phyloP scores from a whole-genome alignment of 139 green algal genomes.

The Coelastrella sp. region DNA sequence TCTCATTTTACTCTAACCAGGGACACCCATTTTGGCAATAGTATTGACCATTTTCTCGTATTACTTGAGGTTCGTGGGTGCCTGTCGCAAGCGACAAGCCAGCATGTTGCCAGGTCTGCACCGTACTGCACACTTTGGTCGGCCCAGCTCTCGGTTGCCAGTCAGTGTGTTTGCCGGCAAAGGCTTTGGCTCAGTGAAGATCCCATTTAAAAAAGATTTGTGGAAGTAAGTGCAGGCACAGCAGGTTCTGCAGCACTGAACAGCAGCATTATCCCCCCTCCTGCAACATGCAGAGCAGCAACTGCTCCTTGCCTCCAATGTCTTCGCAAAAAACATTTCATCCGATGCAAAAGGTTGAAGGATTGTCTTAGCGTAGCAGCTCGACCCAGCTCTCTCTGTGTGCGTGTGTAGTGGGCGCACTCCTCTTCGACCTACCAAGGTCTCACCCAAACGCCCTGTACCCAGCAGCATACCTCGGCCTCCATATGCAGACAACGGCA shows the following conservation, averaged over 20 bases:
- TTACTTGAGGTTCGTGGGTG: neutral
- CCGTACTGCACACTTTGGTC: neutral
- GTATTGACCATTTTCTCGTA: too few relatives aligned
- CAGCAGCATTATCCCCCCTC: too few relatives aligned
- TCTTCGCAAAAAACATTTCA: too few relatives aligned
- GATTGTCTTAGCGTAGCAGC: neutral
- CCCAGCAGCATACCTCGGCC: slow-evolving; percentile 78
- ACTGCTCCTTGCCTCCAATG: too few relatives aligned
- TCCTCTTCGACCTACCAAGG: slow-evolving; percentile 49
- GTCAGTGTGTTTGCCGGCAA: slow-evolving; percentile 24
- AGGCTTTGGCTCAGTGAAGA: slow-evolving; percentile 28
- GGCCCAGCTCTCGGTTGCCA: neutral
- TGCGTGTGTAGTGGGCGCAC: slow-evolving; percentile 15
- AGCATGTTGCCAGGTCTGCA: slow-evolving; percentile 2
- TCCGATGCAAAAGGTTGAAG: too few relatives aligned
- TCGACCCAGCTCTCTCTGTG: neutral
- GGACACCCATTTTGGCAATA: too few relatives aligned
- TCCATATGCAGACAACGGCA: slow-evolving; percentile 78
- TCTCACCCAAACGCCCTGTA: slow-evolving; percentile 65
- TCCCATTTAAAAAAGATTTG: slow-evolving; percentile 2
- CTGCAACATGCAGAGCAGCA: too few relatives aligned
- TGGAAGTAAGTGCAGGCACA: slow-evolving; percentile 30
- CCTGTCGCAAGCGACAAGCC: slow-evolving; percentile 8
- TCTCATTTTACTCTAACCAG: too few relatives aligned
- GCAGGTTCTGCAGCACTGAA: slow-evolving; percentile 42